Base-by-base conservation (phyloP, 495 filamentous ascomycete species). In the Tuber indicum region DNA sequence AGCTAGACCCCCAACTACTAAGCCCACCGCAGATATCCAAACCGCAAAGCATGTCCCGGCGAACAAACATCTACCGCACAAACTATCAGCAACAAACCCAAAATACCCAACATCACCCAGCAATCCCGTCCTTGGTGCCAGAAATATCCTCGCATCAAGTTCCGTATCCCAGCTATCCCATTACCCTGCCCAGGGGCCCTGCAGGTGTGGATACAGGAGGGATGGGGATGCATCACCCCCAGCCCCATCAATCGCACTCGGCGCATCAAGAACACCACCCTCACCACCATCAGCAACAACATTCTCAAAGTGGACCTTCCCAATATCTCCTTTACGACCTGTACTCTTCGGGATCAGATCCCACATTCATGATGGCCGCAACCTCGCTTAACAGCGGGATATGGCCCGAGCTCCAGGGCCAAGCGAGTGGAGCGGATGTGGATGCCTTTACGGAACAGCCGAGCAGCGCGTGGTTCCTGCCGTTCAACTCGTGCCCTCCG, bases 381-480 rank as follows among this genome's bases (percentile, higher is more conserved):
- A 72, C 75, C 47, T 71, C 77, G 71, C 82, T 83, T 81, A 83
- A 72, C 36, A 75, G 26, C 47, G 72, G 76, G 45, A 52, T 81
- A 70, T 83, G 81, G 82, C 52, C 78, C 44, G 77, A 72, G 49
- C 81, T 83, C 71, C 78, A 83, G 62, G 47, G 77, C 45, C 78
- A 66, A 26, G 81, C 78, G 42, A 83, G 42, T 46, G 75, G 78
- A 46, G 49, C 78, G 74, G 82, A 83, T 83, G 66, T 75, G 41
- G 75, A 77, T 83, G 71, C 74, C 42, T 83, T 83, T 75, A 71
- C 76, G 23, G 82, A 83, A 39, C 82, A 81, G 58, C 74, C 91
- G 2, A 93, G 91, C 74, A 89, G 87, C 69, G 93, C 94, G 39
- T 98, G 94, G 94, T 97, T 97, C 84, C 90, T 97, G 86, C 94